Evolutionary conservation across 1,284 basidiomycete genomes (phyloP), one percentile per base, ranked within the genome.

Genomic region (Fomitopsis betulina): DNA sequence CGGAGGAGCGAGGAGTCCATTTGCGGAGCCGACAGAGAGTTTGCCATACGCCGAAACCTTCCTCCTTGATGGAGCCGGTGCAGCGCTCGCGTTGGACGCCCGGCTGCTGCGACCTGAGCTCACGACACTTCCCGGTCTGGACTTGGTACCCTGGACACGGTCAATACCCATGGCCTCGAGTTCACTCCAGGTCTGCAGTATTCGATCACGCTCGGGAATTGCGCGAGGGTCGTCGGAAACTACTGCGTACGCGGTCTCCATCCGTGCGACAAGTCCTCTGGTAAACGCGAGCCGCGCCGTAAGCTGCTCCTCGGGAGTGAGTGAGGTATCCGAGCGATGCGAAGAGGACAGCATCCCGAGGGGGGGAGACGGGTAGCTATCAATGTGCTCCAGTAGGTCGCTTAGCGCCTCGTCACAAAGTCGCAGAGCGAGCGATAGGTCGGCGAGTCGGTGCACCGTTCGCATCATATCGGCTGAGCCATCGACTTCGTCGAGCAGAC

Each of bases 371-470:
- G 89, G 87, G 66, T 84, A 89, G 64, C 85, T 87, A 69, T 94
- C 91, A 57, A 93, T 80, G 65, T 92, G 89, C 65, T 93, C 89
- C 53, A 94, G 73, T 8, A 93, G 76, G 67, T 93, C 89, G 65
- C 91, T 94, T 40, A 93, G 75, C 19, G 85, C 82, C n/a, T 78
- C 73, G 67, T 94, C 92, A 63, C 89, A 91, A 17, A 70, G 69
- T 27, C 76, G 75, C 10, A 88, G 69, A 30, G 75, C 68, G 27
- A 77, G 70, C 2, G 76, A 72, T 55, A 93, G 73, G 19, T 75
- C 72, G 5, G 79, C 80, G 30, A 94, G 75, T 42, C 72, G 73
- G 58, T 80, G 72, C 32, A 91, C 70, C 42, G 76, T 79, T 39
- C 74, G 71, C 64, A 91, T 72, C 47, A 84, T 66, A 5, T 75